Base-by-base conservation (phyloP, 2,329 filamentous ascomycete species). In the Verticillium klebahnii region DNA sequence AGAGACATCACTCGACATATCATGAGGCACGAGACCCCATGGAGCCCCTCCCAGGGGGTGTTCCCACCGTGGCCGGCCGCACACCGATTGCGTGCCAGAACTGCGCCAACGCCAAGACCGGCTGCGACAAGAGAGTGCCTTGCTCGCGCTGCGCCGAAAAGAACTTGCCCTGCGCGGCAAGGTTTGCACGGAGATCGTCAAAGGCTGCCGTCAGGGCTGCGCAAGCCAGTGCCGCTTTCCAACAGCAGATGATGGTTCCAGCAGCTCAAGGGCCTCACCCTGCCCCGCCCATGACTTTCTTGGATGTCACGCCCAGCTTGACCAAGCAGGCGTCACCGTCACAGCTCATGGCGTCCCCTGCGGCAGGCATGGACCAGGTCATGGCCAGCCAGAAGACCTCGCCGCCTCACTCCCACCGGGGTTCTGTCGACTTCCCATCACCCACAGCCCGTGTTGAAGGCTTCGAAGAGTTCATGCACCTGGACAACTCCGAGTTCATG, bases 1-100 rank as follows among this genome's bases (percentile, higher is more conserved):
- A 81, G 66, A 73, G 81, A 67, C 81, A 84, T 61, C 75, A 82
- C 62, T 74, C 76, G 3, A 82, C 80, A 32, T 84, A 83, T 63
- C 82, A 84, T 71, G 79, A 82, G 68, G 75, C 74, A 7, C 75
- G 76, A 67, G 78, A 81, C 59, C 76, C 78, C 0, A 77, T 79
- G 74, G 78, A 80, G 55, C 74, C 78, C 2, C 67, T 75, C 11
- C 74, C 79, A 0, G 79, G 77, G 15, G 76, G 76, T n/a, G 71
- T 78, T 3, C 75, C 76, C 4, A 77, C 77, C 0, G 69, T 80
- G 14, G 74, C 70, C 15, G 71, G 74, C 15, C 73, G 62, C 77
- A 71, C 67, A 8, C 69, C 70, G 25, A 72, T 72, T 80, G 82
- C 65, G 37, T 78, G 75, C 65, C 70, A 76, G 63, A 71, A 68